Evolutionary conservation across 2,329 filamentous ascomycete genomes (phyloP), one percentile per base, ranked within the genome.

Genomic region (Colletotrichum noveboracense): DNA sequence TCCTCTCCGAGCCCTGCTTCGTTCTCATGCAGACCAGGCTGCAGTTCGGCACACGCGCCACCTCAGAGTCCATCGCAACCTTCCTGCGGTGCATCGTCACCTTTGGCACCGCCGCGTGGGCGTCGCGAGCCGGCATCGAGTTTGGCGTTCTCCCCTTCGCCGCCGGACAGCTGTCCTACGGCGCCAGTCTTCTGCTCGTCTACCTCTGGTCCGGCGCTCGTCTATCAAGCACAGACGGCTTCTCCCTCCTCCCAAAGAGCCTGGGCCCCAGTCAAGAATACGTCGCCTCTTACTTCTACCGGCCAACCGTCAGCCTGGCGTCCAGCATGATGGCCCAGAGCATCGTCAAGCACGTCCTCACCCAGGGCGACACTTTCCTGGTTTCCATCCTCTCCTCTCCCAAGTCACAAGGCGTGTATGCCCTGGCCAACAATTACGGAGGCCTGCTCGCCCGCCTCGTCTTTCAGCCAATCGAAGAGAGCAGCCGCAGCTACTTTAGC

Each of bases 401-500:
- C 2, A 88, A 92, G 56, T 94, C 96, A 6, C 97, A 98, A 86
- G 97, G 97, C 16, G 93, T 95, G 43, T 99, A 98, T 82, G 95
- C 96, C 0, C 89, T 99, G 7, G 97, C 96, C 68, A 96, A 96
- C 80, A 99, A 98, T 84, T 99, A 97, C 83, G 97, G 97, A 26
- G 95, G 96, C 4, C 90, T 99, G 1, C 87, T 98, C 32, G 97
- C 97, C 0, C 92, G 97, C 5, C 91, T 98, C 78, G 87, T 99
- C 66, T 96, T 99, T 83, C 97, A 98, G 81, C 97, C 97, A 9
- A 92, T 99, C 75, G 97, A 99, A 84, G 97, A 99, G 85, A 96
- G 94, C 83, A 96, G 94, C 78, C 93, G 97, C 52, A 96, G 93
- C 81, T 93, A 98, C 82, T 98, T 98, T 76, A 96, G 95, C 68